These are phyloP conservation scores for Boletus rubroflammeus DNA, from an alignment of 768 basidiomycete genomes.

Conservation along the genomic window DNA sequence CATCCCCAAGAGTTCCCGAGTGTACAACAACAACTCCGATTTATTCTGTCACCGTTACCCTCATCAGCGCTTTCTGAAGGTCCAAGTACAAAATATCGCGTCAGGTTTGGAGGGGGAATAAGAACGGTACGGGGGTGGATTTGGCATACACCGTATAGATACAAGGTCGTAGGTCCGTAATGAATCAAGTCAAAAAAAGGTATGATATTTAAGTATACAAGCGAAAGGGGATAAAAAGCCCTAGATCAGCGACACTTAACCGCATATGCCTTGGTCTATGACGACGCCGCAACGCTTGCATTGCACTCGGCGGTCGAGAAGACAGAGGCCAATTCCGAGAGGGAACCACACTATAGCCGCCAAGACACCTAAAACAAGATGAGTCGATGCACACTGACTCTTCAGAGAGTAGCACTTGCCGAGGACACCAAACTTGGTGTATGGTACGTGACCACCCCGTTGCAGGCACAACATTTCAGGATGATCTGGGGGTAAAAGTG, in stretches of 20 bases:
- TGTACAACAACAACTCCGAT: background rate
- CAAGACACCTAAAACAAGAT: conserved; percentile 53
- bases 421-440: conserved; percentile 65
- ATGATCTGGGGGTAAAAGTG: conserved; percentile 70
- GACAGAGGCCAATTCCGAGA: conserved; percentile 70
- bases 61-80: background rate
- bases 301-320: conserved; percentile 67
- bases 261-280: conserved; percentile 38
- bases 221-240: background rate
- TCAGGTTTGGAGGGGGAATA: background rate
- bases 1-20: background rate
- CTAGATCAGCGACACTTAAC: conserved; percentile 9
- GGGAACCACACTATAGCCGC: conserved; percentile 88
- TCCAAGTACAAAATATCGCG: background rate
- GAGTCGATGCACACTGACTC: background rate
- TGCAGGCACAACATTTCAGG: conserved; percentile 88
- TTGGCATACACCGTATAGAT: conserved; percentile 12
- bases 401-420: conserved; percentile 41
- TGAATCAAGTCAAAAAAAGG: background rate
- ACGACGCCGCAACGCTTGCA: conserved; percentile 50
- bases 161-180: conserved; percentile 11
- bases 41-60: no score
- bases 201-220: background rate
- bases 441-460: conserved; percentile 58
- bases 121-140: background rate